phyloP scores from a whole-genome alignment of 2,329 filamentous ascomycete species.

The Bertia moriformis region DNA sequence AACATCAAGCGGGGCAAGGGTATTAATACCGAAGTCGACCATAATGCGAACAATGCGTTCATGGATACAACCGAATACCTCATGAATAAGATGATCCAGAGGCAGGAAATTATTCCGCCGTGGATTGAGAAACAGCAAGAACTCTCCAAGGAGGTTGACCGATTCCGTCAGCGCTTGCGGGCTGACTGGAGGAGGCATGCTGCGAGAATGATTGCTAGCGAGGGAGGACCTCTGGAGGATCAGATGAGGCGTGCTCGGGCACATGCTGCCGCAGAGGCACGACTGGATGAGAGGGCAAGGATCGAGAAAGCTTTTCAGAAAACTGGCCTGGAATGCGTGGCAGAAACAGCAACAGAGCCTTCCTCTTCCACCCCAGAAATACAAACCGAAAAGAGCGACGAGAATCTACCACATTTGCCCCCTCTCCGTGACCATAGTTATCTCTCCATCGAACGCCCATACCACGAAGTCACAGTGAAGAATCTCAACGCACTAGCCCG shows the following conservation, averaged over 20 bases:
- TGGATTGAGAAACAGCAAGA: slow-evolving; percentile 65
- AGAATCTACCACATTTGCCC: slow-evolving; percentile 1
- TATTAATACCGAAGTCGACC: slow-evolving; percentile 34
- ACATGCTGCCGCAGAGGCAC: slow-evolving; percentile 44
- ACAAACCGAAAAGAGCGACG: neutral
- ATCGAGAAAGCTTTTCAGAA: neutral
- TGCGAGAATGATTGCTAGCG: slow-evolving; percentile 41
- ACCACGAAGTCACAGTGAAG: slow-evolving; percentile 41
- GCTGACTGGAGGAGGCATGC: slow-evolving; percentile 49
- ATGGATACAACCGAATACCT: slow-evolving; percentile 58
- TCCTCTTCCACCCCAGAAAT: neutral
- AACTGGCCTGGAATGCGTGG: neutral
- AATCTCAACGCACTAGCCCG: slow-evolving; percentile 44
- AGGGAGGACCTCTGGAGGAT: slow-evolving; percentile 38
- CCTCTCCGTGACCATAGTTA: slow-evolving; percentile 47
- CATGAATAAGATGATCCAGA: slow-evolving; percentile 60
- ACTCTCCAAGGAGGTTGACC: slow-evolving; percentile 33
- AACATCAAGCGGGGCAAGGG: slow-evolving; percentile 43
- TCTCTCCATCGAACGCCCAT: slow-evolving; percentile 40
- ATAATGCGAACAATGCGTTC: slow-evolving; percentile 49
- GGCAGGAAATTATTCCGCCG: slow-evolving; percentile 54
- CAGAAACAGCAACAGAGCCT: neutral
- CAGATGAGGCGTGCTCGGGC: slow-evolving; percentile 41
- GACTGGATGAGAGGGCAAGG: slow-evolving; percentile 2
- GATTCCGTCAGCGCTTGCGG: slow-evolving; percentile 40